Evolutionary conservation across 805 yeast genomes (phyloP), one percentile per base, ranked within the genome.

Genomic region (Komagataella ulmi): DNA sequence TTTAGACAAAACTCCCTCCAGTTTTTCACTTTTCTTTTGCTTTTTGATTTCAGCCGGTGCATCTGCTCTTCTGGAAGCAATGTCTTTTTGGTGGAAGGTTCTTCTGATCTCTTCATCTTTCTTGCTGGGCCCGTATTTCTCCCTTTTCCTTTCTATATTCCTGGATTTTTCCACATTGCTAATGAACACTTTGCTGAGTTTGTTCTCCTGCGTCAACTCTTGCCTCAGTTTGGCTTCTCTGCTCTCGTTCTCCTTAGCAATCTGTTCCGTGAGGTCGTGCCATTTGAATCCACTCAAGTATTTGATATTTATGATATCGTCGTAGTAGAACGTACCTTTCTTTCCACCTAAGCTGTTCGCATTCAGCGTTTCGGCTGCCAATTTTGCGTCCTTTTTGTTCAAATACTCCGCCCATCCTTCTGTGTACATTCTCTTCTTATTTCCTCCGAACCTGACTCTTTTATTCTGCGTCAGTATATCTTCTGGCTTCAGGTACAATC

Each of bases 391-490:
- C 58, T 76, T 78, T 63, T 93, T 93, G 60, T 80, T 79, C 23
- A 76, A 69, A 65, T 87, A 93, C 67, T 93, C 99, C 6, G 86
- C 93, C 99, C 99, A 93, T 12, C 99, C 99, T 71, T 91, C 99
- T 24, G 85, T 87, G 62, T 79, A 93, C 68, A 78, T 84, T 62
- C 76, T 76, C 67, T 90, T 90, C 65, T 88, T 89, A 65, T 91
- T 93, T 19, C 99, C 98, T 12, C 98, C 98, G 55, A 79, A 76
- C 60, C 84, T 85, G 18, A 87, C 80, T 59, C 99, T 72, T 49
- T 75, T 73, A 50, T 77, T 79, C 59, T 88, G 74, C 7, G 74
- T 74, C 24, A 76, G 70, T 7, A 80, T 75, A 56, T 84, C 86
- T 65, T 93, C 99, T 14, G 95, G 96, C 57, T 88, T 85, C 55